These are phyloP conservation scores for Monascus purpureus DNA, from an alignment of 495 filamentous ascomycete genomes.

Conservation along the genomic window DNA sequence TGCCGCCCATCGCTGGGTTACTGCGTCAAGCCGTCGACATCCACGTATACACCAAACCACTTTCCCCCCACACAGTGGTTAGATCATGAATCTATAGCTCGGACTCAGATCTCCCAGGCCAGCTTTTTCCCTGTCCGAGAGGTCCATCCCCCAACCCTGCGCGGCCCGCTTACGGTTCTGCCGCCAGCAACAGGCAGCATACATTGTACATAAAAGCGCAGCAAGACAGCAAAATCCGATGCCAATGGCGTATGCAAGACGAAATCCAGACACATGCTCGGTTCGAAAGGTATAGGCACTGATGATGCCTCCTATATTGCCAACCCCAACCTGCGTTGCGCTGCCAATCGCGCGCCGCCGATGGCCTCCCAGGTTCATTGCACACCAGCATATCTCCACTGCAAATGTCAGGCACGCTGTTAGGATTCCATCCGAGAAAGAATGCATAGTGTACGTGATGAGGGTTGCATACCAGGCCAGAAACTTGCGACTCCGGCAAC, in stretches of 20 bases:
- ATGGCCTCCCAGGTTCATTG: slow-evolving; percentile 20
- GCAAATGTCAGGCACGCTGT: slow-evolving; percentile 6
- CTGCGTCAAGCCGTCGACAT: too few relatives aligned
- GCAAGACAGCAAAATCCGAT: slow-evolving; percentile 4
- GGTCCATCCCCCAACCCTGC: background rate
- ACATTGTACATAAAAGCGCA: slow-evolving; percentile 6
- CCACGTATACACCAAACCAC: too few relatives aligned
- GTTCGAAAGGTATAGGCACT: slow-evolving; percentile 22
- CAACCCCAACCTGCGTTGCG: slow-evolving; percentile 15
- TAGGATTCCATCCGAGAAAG: slow-evolving; percentile 5
- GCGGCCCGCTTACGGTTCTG: slow-evolving; percentile 2
- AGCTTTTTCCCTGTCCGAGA: background rate
- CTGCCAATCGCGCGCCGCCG: slow-evolving; percentile 18
- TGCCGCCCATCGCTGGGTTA: too few relatives aligned
- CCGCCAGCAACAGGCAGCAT: slow-evolving; percentile 3
- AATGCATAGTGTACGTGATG: slow-evolving; percentile 42
- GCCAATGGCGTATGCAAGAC: slow-evolving; percentile 17
- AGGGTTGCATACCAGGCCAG: slow-evolving; percentile 47
- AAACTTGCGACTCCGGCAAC: slow-evolving; percentile 15
- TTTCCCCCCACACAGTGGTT: too few relatives aligned
- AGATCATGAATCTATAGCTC: slow-evolving; percentile 1
- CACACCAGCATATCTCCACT: slow-evolving; percentile 19
- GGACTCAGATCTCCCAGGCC: background rate
- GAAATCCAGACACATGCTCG: slow-evolving; percentile 19
- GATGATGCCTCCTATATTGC: slow-evolving; percentile 28